Conservation (phyloP, 257 asterid genomes). For the Solanum medicagineum region DNA sequence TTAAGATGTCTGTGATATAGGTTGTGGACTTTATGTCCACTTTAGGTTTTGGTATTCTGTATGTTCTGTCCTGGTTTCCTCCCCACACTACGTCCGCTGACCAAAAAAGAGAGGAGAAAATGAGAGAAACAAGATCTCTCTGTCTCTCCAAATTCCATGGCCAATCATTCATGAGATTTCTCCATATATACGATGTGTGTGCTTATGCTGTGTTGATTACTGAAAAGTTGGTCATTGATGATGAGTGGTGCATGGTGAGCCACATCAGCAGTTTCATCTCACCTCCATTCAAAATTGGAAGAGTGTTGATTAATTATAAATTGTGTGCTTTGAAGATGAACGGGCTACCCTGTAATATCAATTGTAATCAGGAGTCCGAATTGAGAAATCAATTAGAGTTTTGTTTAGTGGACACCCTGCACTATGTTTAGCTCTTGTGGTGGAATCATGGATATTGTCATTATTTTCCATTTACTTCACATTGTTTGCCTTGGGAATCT, state of each 20-base stretch:
- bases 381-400: background rate
- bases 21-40: background rate
- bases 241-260: background rate
- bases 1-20: background rate
- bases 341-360: background rate
- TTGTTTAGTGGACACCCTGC: background rate
- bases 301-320: background rate
- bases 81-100: background rate
- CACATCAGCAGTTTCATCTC: background rate
- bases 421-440: background rate
- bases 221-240: background rate
- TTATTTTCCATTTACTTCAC: background rate
- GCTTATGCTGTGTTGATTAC: background rate
- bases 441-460: background rate
- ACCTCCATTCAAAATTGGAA: background rate
- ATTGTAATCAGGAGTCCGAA: background rate
- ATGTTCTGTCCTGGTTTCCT: background rate
- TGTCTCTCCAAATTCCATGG: background rate
- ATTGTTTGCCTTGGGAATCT: background rate
- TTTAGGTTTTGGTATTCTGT: background rate
- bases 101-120: background rate
- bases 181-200: background rate
- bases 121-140: background rate
- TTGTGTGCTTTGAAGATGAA: background rate
- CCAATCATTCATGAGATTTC: background rate